Evolutionary conservation across 2,329 filamentous ascomycete genomes (phyloP).

Genomic region (Pleoardoris graminearum): DNA sequence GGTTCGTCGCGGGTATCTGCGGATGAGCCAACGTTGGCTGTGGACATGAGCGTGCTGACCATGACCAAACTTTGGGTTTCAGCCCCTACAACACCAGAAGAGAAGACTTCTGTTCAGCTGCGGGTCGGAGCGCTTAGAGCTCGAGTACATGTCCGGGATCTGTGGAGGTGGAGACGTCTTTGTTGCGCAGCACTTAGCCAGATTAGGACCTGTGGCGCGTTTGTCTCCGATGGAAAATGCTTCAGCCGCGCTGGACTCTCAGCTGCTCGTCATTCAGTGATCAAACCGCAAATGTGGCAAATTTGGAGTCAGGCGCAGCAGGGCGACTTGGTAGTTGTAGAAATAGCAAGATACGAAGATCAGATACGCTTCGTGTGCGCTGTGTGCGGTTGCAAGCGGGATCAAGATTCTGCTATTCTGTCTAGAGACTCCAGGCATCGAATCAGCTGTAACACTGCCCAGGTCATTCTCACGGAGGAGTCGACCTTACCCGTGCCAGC

Average conservation of each 20-base stretch:
- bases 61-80: neutral
- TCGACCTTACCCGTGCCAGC: too few relatives aligned
- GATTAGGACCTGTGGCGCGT: neutral
- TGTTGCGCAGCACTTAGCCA: neutral
- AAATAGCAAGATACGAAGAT: neutral
- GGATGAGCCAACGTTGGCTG: neutral
- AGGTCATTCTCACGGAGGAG: too few relatives aligned
- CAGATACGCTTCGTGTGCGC: too few relatives aligned
- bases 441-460: too few relatives aligned
- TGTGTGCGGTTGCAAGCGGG: too few relatives aligned
- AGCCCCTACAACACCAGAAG: neutral
- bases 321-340: neutral
- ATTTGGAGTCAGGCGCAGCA: neutral
- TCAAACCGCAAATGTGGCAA: neutral
- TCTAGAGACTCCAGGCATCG: too few relatives aligned
- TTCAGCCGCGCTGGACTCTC: neutral
- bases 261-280: neutral
- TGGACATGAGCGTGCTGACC: constrained; percentile 3
- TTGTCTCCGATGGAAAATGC: neutral
- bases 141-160: neutral
- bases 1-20: neutral
- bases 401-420: too few relatives aligned
- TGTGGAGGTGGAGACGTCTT: neutral
- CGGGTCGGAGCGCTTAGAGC: too few relatives aligned
- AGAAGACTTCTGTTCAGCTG: neutral